Base-by-base conservation (phyloP, 2,329 filamentous ascomycete genomes). In the Neurospora crassa region DNA sequence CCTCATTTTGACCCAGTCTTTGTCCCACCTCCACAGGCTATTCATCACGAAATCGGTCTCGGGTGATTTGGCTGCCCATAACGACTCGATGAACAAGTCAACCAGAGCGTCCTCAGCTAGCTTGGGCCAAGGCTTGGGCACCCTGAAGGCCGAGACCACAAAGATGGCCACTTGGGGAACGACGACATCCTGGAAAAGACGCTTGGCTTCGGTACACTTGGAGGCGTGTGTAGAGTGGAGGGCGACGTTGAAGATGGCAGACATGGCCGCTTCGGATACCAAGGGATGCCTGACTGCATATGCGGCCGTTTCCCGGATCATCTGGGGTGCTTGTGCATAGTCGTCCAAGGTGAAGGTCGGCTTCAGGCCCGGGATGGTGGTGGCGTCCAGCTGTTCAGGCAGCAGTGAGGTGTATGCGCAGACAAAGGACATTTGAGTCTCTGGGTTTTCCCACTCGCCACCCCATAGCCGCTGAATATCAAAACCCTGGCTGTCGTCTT, bases 371-470 rank as follows among this genome's bases (percentile, higher is more conserved):
- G 94, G 95, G 72, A 98, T 96, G 43, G 91, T 92, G 14, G 90
- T 91, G 3, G 93, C 91, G 79, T 98, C 94, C 37, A 97, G 86
- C 76, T 94, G 88, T 40, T 92, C 88, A 0, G 91, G 87, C 14
- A 87, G 88, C 71, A 94, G 87, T 4, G 92, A 92, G 29, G 95
- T 86, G 79, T 95, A 97, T 20, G 94, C 94, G 74, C 91, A 91
- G 70, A 98, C 88, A 79, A 98, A 97, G n/a, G 94, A 96, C 43
- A 99, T 84, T 75, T 98, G 95, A 0, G 96, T 93, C 73, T 97
- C 90, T 16, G 91, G 88, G 75, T 96, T 89, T 73, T 91, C 89
- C 95, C 96, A 99, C 73, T 88, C 84, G 77, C 94, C 94, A 72
- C 94, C 94, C 94, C 96, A 98, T 29, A 99, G 84, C 47, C 86